A percentile compares a stretch with the other conserved stretches of the same genome.
phyloP scores from a whole-genome alignment of 2,329 filamentous ascomycete genomes.

The Arthrinium phaeospermum region DNA sequence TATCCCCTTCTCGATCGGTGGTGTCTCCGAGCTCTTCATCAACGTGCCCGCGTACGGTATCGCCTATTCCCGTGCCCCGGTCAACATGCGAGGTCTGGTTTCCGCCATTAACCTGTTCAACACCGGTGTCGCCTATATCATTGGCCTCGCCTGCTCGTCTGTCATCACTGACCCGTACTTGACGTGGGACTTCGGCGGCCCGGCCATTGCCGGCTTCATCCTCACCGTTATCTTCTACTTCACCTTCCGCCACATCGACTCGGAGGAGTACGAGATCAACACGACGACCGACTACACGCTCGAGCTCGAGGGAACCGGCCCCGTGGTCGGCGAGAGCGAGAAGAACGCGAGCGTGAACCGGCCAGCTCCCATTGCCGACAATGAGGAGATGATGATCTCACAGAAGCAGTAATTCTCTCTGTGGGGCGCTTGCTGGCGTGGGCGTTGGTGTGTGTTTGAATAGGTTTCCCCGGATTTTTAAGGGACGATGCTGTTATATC shows the following conservation, averaged over 20 bases:
- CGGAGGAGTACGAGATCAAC: conserved; percentile 50
- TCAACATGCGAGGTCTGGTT: conserved; percentile 58
- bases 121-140: conserved; percentile 50
- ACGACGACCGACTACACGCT: conserved; percentile 45
- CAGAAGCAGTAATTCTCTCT: conserved; percentile 36
- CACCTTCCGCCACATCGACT: conserved; percentile 52
- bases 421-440: background rate
- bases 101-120: conserved; percentile 56
- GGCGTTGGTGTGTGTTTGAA: conserved; percentile 3
- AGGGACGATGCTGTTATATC: background rate
- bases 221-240: conserved; percentile 52
- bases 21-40: conserved; percentile 59
- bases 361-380: conserved; percentile 38
- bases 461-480: background rate
- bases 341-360: conserved; percentile 39
- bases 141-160: conserved; percentile 51
- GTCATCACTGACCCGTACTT: conserved; percentile 55
- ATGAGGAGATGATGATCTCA: conserved; percentile 43
- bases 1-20: conserved; percentile 55
- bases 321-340: conserved; percentile 50
- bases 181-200: conserved; percentile 55
- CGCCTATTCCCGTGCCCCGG: conserved; percentile 56
- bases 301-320: conserved; percentile 44
- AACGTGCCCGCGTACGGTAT: conserved; percentile 58
- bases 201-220: conserved; percentile 51